A percentile compares a stretch with the other conserved stretches of the same genome.
Evolutionary conservation across 352 stramenopile species (phyloP).

Genomic region (Phytophthora ohioensis): DNA sequence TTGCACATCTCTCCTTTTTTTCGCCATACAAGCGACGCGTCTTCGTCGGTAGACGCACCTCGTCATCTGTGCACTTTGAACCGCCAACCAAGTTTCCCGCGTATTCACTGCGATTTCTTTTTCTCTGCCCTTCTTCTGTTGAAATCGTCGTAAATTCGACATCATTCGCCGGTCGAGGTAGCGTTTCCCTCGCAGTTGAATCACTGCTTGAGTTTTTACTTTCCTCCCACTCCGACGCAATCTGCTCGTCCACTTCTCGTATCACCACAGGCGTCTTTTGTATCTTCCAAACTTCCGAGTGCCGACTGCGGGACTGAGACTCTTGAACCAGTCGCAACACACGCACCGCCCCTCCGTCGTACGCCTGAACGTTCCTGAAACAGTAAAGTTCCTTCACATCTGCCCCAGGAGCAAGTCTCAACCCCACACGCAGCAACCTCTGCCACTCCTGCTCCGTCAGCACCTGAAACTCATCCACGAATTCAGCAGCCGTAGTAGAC

Average conservation of each 20-base stretch:
- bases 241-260: neutral
- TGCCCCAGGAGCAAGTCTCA: constrained; percentile 33
- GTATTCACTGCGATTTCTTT: constrained; percentile 1
- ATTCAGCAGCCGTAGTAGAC: constrained; percentile 1
- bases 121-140: constrained; percentile 13
- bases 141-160: constrained; percentile 1
- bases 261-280: constrained; percentile 4
- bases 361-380: constrained; percentile 37
- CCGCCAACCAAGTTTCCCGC: neutral
- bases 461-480: constrained; percentile 37
- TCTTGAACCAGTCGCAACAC: constrained; percentile 30
- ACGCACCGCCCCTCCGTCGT: constrained; percentile 38
- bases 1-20: neutral
- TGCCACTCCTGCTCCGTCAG: constrained; percentile 47
- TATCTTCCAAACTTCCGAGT: constrained; percentile 20
- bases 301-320: neutral
- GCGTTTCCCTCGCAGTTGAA: constrained; percentile 1
- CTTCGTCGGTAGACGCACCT: constrained; percentile 22
- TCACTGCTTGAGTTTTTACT: neutral
- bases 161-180: neutral
- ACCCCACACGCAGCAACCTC: constrained; percentile 34
- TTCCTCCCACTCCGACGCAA: neutral
- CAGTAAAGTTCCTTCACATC: constrained; percentile 47
- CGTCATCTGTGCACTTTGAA: constrained; percentile 2
- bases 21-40: constrained; percentile 4